Conservation (phyloP, 1,284 basidiomycete genomes). For the Apiotrichum laibachii region DNA sequence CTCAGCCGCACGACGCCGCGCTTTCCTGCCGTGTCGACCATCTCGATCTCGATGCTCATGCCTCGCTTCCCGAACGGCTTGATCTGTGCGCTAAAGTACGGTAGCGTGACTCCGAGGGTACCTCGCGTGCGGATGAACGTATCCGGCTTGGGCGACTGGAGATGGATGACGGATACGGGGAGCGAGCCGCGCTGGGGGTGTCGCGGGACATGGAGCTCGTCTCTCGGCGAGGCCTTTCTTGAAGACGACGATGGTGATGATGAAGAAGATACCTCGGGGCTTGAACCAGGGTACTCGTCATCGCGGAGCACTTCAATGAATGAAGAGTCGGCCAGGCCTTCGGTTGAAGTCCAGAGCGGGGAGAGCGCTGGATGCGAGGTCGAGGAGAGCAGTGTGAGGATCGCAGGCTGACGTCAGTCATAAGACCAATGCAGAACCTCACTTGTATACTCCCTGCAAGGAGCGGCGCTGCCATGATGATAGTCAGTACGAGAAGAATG, state of each 20-base stretch:
- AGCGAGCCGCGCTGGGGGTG: slow-evolving; percentile 43
- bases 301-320: slow-evolving; percentile 67
- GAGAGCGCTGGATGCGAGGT: slow-evolving; percentile 63
- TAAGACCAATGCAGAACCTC: not conserved
- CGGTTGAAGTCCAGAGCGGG: slow-evolving; percentile 58
- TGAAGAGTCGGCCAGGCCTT: slow-evolving; percentile 63
- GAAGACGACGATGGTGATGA: not conserved
- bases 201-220: slow-evolving; percentile 46
- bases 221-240: not conserved
- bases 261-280: not conserved
- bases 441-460: slow-evolving; percentile 33
- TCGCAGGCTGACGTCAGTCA: slow-evolving; percentile 56
- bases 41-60: slow-evolving; percentile 72
- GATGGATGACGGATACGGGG: slow-evolving; percentile 69
- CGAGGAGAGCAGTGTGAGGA: slow-evolving; percentile 74
- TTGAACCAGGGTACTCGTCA: slow-evolving; percentile 28
- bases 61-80: slow-evolving; percentile 62
- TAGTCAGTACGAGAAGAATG: not conserved
- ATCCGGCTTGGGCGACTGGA: slow-evolving; percentile 69
- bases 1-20: slow-evolving; percentile 67
- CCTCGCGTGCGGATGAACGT: slow-evolving; percentile 66
- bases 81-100: slow-evolving; percentile 72
- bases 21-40: slow-evolving; percentile 63
- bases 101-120: slow-evolving; percentile 64
- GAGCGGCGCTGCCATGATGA: slow-evolving; percentile 21